phyloP scores from a whole-genome alignment of 495 filamentous ascomycete species.

The Penicillium canariense region DNA sequence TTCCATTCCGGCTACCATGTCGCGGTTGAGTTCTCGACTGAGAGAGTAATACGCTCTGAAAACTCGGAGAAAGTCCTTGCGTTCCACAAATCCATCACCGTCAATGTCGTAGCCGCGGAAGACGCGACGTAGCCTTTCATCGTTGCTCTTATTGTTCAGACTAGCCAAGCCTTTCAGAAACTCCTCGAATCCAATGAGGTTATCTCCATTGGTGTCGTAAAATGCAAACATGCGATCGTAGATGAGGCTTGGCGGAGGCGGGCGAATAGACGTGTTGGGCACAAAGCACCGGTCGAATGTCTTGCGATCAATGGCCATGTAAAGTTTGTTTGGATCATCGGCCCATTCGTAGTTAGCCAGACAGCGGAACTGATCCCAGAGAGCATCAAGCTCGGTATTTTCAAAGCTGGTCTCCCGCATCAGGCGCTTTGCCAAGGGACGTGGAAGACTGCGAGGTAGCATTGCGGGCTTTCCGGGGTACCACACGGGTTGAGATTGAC shows the following conservation, averaged over 20 bases:
- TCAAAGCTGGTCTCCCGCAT: conserved; percentile 74
- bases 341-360: conserved; percentile 82
- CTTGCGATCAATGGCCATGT: conserved; percentile 81
- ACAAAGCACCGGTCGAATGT: conserved; percentile 90
- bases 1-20: conserved; percentile 78
- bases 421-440: conserved; percentile 60
- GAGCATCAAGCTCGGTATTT: conserved; percentile 78
- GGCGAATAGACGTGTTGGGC: conserved; percentile 71
- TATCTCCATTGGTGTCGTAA: conserved; percentile 87
- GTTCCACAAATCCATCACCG: conserved; percentile 79
- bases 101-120: conserved; percentile 93
- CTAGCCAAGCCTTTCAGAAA: conserved; percentile 83
- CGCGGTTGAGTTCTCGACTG: conserved; percentile 77
- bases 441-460: conserved; percentile 61
- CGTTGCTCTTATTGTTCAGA: conserved; percentile 65
- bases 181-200: conserved; percentile 89
- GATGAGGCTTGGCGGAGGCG: conserved; percentile 79
- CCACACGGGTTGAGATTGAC: conserved; percentile 74
- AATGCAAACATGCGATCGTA: conserved; percentile 96
- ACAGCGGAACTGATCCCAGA: conserved; percentile 95
- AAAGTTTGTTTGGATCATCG: conserved; percentile 73
- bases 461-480: conserved; percentile 84
- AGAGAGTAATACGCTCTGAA: conserved; percentile 88
- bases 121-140: conserved; percentile 67
- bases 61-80: conserved; percentile 87